Conservation (phyloP, 768 basidiomycete genomes). For the Crepidotus variabilis region DNA sequence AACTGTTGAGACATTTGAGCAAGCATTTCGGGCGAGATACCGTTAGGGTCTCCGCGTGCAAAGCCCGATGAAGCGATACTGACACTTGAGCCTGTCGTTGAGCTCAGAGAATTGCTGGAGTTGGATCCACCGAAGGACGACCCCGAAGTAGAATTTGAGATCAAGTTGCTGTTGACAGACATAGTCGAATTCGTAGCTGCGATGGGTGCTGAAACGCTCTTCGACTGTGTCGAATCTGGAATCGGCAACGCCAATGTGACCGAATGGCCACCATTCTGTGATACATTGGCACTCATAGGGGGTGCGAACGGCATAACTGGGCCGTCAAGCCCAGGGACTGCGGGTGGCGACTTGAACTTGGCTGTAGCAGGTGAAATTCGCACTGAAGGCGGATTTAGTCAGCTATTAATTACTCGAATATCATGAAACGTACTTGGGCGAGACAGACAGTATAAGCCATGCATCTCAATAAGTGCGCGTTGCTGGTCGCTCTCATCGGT, state of each 20-base stretch:
- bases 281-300: slow-evolving; percentile 16
- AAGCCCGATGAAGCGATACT: slow-evolving; percentile 49
- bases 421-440: slow-evolving; percentile 66
- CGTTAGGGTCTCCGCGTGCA: slow-evolving; percentile 42
- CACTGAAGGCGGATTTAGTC: slow-evolving; percentile 43
- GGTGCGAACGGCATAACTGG: slow-evolving; percentile 44
- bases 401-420: background rate
- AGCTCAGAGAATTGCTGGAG: slow-evolving; percentile 49
- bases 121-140: slow-evolving; percentile 49
- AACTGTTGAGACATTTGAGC: slow-evolving; percentile 49
- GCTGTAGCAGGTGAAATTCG: slow-evolving; percentile 88
- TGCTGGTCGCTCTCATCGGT: slow-evolving; percentile 87
- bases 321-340: slow-evolving; percentile 36
- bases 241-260: slow-evolving; percentile 49
- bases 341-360: slow-evolving; percentile 68
- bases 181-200: slow-evolving; percentile 41
- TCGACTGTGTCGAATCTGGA: slow-evolving; percentile 40
- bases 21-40: slow-evolving; percentile 37
- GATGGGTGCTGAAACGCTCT: slow-evolving; percentile 71
- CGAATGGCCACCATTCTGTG: slow-evolving; percentile 32
- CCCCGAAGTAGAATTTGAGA: slow-evolving; percentile 40
- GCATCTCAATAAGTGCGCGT: slow-evolving; percentile 88
- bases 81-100: slow-evolving; percentile 46
- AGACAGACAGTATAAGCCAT: slow-evolving; percentile 84
- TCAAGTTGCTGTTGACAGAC: slow-evolving; percentile 31